A percentile compares a stretch with the other conserved stretches of the same genome.
Conservation (phyloP, 2,329 filamentous ascomycete genomes). For the Ophiostoma perfectum region DNA sequence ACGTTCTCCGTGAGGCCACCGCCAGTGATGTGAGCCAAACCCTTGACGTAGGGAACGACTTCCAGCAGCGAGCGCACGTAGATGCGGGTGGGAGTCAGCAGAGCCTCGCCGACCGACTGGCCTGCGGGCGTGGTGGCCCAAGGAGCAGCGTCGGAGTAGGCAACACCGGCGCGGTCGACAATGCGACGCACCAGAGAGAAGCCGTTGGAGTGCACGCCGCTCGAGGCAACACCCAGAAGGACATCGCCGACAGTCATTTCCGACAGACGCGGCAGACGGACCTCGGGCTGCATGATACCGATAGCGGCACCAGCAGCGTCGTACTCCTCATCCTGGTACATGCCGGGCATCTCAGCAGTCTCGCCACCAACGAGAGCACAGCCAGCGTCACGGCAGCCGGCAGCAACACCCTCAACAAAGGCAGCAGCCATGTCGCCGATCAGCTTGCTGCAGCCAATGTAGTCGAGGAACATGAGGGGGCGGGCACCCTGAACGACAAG, state of each 20-base stretch:
- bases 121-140: constrained; percentile 56
- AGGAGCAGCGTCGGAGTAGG: constrained; percentile 67
- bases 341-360: constrained; percentile 96
- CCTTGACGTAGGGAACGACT: constrained; percentile 66
- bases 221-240: constrained; percentile 77
- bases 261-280: constrained; percentile 68
- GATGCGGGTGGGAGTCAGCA: constrained; percentile 86
- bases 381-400: constrained; percentile 76
- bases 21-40: constrained; percentile 94
- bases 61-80: constrained; percentile 79
- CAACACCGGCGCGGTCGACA: constrained; percentile 64
- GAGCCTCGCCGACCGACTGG: constrained; percentile 61
- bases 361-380: constrained; percentile 95
- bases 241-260: constrained; percentile 79
- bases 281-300: constrained; percentile 66
- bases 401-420: constrained; percentile 88
- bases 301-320: constrained; percentile 88
- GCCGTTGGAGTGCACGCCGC: constrained; percentile 90
- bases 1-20: constrained; percentile 92
- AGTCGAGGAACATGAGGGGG: constrained; percentile 94
- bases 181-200: constrained; percentile 95
- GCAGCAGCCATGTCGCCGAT: constrained; percentile 69
- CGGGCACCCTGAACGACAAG: constrained; percentile 93
- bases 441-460: constrained; percentile 89
- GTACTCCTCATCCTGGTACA: constrained; percentile 84